Conservation (phyloP, 2,329 filamentous ascomycete species). For the Cladorrhinum sp. region DNA sequence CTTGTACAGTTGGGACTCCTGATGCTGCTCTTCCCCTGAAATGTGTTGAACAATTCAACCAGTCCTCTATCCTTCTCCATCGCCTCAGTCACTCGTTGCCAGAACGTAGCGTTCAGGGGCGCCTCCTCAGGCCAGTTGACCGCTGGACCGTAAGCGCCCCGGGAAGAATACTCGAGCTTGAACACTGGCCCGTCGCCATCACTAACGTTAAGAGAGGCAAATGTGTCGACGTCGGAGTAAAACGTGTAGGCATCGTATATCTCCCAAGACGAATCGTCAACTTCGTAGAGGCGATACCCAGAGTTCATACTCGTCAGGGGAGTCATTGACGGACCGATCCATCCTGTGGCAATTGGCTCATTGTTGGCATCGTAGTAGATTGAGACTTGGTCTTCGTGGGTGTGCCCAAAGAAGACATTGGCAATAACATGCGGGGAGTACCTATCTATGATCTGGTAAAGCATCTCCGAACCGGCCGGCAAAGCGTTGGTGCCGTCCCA, state of each 20-base stretch:
- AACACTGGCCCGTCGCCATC: slow-evolving; percentile 35
- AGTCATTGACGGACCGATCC: slow-evolving; percentile 44
- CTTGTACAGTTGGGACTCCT: slow-evolving; percentile 51
- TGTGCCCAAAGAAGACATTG: slow-evolving; percentile 42
- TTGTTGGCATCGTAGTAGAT: slow-evolving; percentile 41
- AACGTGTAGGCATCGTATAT: slow-evolving; percentile 43
- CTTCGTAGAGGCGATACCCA: slow-evolving; percentile 43
- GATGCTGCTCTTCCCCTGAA: slow-evolving; percentile 50
- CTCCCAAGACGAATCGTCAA: slow-evolving; percentile 43
- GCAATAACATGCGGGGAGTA: slow-evolving; percentile 44
- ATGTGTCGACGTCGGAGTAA: slow-evolving; percentile 42
- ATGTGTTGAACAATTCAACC: slow-evolving; percentile 48
- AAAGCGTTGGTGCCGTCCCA: slow-evolving; percentile 55
- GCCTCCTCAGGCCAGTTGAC: slow-evolving; percentile 43
- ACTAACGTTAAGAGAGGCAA: slow-evolving; percentile 31
- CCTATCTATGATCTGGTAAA: slow-evolving; percentile 40
- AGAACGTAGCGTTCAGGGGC: slow-evolving; percentile 57
- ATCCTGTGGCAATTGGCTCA: slow-evolving; percentile 39
- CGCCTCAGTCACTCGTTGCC: slow-evolving; percentile 55
- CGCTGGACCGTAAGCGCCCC: slow-evolving; percentile 38
- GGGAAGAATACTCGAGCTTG: slow-evolving; percentile 43
- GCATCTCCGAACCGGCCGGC: slow-evolving; percentile 42
- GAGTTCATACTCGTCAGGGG: slow-evolving; percentile 46
- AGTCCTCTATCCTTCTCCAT: slow-evolving; percentile 51
- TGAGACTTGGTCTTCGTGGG: slow-evolving; percentile 42